Evolutionary conservation across 345 rosid genomes (phyloP).

Genomic region (Aquilaria yunnanensis): DNA sequence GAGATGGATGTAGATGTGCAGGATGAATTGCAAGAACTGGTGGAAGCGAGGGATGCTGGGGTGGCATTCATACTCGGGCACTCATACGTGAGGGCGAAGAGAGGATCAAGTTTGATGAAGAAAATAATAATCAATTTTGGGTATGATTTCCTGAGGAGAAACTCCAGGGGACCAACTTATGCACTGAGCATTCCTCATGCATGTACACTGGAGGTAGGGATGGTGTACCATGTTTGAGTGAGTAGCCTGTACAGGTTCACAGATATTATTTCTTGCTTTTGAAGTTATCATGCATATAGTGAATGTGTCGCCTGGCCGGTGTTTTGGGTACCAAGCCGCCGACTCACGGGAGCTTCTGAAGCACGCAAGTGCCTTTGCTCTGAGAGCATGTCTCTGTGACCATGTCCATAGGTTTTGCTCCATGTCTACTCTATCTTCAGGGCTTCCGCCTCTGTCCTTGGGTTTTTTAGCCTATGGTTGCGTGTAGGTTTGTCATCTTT

Average conservation of each 20-base stretch:
- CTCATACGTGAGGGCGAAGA: constrained; percentile 71
- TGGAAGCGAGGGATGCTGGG: constrained; percentile 91
- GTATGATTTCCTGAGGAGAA: constrained; percentile 85
- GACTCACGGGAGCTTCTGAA: neutral
- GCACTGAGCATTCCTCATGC: constrained; percentile 74
- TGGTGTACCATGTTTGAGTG: constrained; percentile 65
- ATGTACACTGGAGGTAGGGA: constrained; percentile 92
- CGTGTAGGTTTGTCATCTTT: no score
- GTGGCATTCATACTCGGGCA: constrained; percentile 92
- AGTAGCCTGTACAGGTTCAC: constrained; percentile 2
- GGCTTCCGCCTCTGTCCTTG: no score
- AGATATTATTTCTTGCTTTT: constrained; percentile 1
- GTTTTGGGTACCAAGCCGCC: neutral
- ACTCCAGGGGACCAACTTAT: constrained; percentile 69
- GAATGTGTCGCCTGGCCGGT: constrained; percentile 17
- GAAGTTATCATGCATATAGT: neutral
- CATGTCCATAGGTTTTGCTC: neutral
- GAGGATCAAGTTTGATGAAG: constrained; percentile 85
- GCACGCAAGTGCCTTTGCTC: constrained; percentile 1
- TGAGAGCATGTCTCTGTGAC: neutral
- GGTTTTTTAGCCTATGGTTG: no score
- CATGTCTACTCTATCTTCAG: neutral
- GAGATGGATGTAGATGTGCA: constrained; percentile 29
- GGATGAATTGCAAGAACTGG: constrained; percentile 71
- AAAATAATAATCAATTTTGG: constrained; percentile 73